Evolutionary conservation across 2,329 filamentous ascomycete genomes (phyloP), one percentile per base, ranked within the genome.

Genomic region (Ciborinia camelliae): DNA sequence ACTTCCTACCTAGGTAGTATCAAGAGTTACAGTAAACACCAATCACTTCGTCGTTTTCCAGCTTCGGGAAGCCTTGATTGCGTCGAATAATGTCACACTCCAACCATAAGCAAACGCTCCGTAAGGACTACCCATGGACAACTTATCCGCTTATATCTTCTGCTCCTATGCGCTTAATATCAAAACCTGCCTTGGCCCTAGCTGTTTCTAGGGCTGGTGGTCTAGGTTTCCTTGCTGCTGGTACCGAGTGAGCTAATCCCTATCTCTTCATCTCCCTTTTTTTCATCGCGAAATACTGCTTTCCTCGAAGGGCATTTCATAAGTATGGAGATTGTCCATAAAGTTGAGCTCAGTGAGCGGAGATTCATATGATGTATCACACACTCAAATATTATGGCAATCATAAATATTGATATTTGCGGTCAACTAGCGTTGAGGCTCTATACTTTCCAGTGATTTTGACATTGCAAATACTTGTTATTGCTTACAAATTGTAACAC

Each of bases 81-180:
- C 18, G 51, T 60, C 41, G 58, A 52, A 23, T 53, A 35, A 64
- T 64, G 62, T 39, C 55, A 15, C 54, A 26, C 18, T 45, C 35
- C 18, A 59, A 48, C 47, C 55, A 64, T 15, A 61, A 51, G 26
- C 45, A 64, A 61, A 61, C 54, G 9, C 63, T 65, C 32, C 48
- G 61, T 30, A 62, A 55, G n/a, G 58, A 62, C 50, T 67, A 65
- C 20, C 63, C 65, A 58, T 67, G 65, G 65, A 63, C 48, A 37
- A 37, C 52, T 23, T 50, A 59, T 52, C 65, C 65, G 23, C 45
- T 90, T 26, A 80, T 92, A 37, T 79, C 82, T 53, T 79, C 81
- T 45, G 89, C 87, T 1, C 90, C 90, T 0, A 91, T 92, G 89
- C 83, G 87, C 53, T 79, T 86, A 43, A 84, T 91, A 81, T 70